phyloP scores from a whole-genome alignment of 163 green algal genomes.

The Prototheca wickerhamii region DNA sequence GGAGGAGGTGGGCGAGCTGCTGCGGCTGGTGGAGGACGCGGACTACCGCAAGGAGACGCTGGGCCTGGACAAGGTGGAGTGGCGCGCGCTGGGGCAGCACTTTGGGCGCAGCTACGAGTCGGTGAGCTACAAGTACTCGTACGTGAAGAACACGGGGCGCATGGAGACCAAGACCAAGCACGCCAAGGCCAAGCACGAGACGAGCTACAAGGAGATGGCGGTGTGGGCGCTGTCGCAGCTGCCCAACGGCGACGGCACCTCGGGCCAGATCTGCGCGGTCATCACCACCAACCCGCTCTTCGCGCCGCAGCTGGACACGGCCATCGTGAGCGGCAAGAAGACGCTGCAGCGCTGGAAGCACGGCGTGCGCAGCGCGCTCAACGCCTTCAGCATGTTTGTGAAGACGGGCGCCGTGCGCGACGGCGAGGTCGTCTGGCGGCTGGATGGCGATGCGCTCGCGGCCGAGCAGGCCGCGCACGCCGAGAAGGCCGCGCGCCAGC shows the following conservation, averaged over 20 bases:
- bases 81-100: conserved; percentile 28
- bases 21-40: conserved; percentile 27
- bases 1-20: conserved; percentile 29
- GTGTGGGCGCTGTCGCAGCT: conserved; percentile 24
- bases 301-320: conserved; percentile 31
- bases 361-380: conserved; percentile 33
- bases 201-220: conserved; percentile 40
- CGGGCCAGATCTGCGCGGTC: conserved; percentile 23
- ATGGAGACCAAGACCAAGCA: conserved; percentile 27
- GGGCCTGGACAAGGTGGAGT: conserved; percentile 33
- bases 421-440: conserved; percentile 35
- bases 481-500: conserved; percentile 14
- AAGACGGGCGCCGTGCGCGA: conserved; percentile 22
- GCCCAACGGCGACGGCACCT: conserved; percentile 18
- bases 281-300: conserved; percentile 20
- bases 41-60: conserved; percentile 17
- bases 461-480: conserved; percentile 13
- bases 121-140: conserved; percentile 35
- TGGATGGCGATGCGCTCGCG: conserved; percentile 14
- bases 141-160: conserved; percentile 33
- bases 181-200: conserved; percentile 35
- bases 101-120: conserved; percentile 35
- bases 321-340: conserved; percentile 39
- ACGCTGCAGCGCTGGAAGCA: conserved; percentile 41
- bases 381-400: conserved; percentile 34